These are phyloP conservation scores for Tolypocladium amazonense DNA, from an alignment of 2,329 filamentous ascomycete genomes.

Conservation along the genomic window DNA sequence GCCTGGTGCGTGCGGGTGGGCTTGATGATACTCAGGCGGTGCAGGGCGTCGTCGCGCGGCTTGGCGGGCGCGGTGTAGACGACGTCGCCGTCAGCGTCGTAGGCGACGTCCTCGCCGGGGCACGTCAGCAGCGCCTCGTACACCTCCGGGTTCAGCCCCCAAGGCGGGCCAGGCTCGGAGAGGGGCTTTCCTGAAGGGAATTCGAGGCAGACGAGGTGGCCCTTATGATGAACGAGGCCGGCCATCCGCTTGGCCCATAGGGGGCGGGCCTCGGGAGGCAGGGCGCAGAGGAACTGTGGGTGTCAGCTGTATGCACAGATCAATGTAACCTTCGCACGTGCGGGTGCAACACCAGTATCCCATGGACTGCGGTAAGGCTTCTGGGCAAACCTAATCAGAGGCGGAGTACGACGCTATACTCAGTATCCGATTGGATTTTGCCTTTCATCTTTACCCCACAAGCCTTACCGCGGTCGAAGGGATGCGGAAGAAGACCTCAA, in stretches of 20 bases:
- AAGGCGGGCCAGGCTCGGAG: slow-evolving; percentile 59
- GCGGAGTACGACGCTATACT: no score
- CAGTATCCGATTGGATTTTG: no score
- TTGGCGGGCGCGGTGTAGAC: slow-evolving; percentile 27
- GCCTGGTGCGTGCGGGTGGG: slow-evolving; percentile 37
- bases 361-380: no score
- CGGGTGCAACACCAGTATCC: no score
- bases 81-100: slow-evolving; percentile 35
- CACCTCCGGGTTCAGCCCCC: slow-evolving; percentile 54
- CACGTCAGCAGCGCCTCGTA: slow-evolving; percentile 62
- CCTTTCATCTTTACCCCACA: no score
- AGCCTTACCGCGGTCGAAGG: no score
- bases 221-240: slow-evolving; percentile 35
- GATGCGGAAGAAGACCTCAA: background rate
- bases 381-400: no score
- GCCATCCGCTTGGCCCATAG: slow-evolving; percentile 43
- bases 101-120: slow-evolving; percentile 57
- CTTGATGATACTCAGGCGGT: slow-evolving; percentile 37
- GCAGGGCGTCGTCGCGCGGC: slow-evolving; percentile 23
- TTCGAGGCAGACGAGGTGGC: slow-evolving; percentile 57
- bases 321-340: background rate
- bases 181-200: slow-evolving; percentile 66
- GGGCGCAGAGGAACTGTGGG: slow-evolving; percentile 49
- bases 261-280: slow-evolving; percentile 41
- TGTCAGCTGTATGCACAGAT: background rate